Evolutionary conservation across 176 grass and related monocot species (phyloP).

Genomic region (Thinopyrum elongatum): DNA sequence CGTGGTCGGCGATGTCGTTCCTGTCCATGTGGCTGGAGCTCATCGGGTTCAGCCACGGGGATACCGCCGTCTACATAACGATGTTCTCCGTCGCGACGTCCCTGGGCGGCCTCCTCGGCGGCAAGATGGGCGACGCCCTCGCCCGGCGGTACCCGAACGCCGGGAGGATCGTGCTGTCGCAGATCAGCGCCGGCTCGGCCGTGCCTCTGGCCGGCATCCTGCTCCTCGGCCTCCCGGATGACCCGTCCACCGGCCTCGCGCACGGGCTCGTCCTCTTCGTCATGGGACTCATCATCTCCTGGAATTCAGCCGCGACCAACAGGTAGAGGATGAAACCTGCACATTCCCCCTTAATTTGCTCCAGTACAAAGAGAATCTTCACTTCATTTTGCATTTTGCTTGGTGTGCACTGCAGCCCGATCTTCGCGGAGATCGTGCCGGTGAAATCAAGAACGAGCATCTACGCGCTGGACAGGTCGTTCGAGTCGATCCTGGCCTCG

Average conservation of each 20-base stretch:
- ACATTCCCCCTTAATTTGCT: background rate
- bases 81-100: slow-evolving; percentile 35
- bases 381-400: background rate
- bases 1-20: slow-evolving; percentile 60
- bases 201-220: slow-evolving; percentile 45
- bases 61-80: slow-evolving; percentile 35
- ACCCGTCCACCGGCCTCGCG: slow-evolving; percentile 48
- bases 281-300: slow-evolving; percentile 61
- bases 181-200: slow-evolving; percentile 59
- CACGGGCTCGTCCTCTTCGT: slow-evolving; percentile 50
- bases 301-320: slow-evolving; percentile 60
- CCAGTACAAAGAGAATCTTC: background rate
- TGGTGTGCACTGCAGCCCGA: slow-evolving; percentile 42
- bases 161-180: slow-evolving; percentile 58
- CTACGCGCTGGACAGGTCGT: slow-evolving; percentile 57
- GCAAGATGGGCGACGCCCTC: slow-evolving; percentile 48
- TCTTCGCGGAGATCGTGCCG: slow-evolving; percentile 89
- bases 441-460: slow-evolving; percentile 79
- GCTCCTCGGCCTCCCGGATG: slow-evolving; percentile 40
- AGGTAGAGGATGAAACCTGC: slow-evolving; percentile 10
- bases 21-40: slow-evolving; percentile 78
- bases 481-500: slow-evolving; percentile 73
- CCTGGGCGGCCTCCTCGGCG: slow-evolving; percentile 47
- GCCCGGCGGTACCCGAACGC: slow-evolving; percentile 45
- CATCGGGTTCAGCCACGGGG: slow-evolving; percentile 59